Base-by-base conservation (phyloP, 2,329 filamentous ascomycete genomes). In the Metarhizium guizhouense region DNA sequence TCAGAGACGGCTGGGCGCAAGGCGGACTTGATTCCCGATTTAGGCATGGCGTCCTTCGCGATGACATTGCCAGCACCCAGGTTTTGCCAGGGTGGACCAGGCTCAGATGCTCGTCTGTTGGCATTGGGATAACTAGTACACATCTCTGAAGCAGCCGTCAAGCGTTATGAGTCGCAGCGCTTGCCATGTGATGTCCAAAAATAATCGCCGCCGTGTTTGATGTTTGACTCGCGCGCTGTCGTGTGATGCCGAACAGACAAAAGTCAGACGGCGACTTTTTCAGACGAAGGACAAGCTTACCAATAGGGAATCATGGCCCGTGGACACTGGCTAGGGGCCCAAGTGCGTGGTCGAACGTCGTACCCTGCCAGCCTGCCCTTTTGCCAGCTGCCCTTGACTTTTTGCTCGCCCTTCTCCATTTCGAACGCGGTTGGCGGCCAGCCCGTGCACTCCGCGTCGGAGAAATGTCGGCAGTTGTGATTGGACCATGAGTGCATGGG, bases 21-120 rank as follows among this genome's bases (percentile, higher is more conserved):
- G 36, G 54, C 60, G 60, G 61, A 59, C 58, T 51, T 60, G 58
- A 55, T 63, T 56, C 61, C 61, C 57, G n/a, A 58, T 59, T 34
- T 59, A 18, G 57, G 29, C 49, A 54, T 58, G 56, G 58, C 34
- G 56, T 48, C 32, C 16, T 18, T 36, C 30, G 32, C 30, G 45
- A 47, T 40, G 43, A 25, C 43, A 47, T 47, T 47, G 25, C 25
- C 25, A 30, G 25, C 20, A 5, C 3, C 11, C 7, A n/a, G 25
- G 8, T 48, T 29, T 30, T 30, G 45, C 8, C 25, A 16, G 45
- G 11, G 6, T 47, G 29, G 25, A 25, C 25, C 25, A 25, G 25
- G 25, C 25, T 25, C 6, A 1, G 16, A 11, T 18, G n/a, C 11
- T 30, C 30, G 11, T 4, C 45, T 20, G 16, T 48, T 48, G 38